phyloP scores from a whole-genome alignment of 2,329 filamentous ascomycete species.

The Mycosphaerella arachidis region DNA sequence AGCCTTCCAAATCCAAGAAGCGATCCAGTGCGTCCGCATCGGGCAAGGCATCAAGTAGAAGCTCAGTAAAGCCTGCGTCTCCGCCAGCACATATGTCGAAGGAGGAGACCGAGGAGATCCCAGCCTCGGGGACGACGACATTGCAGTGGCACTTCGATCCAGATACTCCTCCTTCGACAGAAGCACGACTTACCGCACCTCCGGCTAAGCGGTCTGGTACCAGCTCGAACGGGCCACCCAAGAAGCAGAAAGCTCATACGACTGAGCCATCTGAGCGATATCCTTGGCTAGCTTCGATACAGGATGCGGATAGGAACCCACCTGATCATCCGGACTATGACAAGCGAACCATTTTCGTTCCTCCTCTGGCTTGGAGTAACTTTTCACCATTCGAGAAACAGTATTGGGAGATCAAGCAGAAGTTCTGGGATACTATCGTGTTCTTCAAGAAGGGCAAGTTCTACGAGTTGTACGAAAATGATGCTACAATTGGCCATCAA shows the following conservation, averaged over 20 bases:
- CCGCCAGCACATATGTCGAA: constrained; percentile 35
- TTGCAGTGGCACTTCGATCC: constrained; percentile 77
- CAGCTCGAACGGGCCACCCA: constrained; percentile 22
- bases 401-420: constrained; percentile 99
- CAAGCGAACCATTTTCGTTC: constrained; percentile 84
- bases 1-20: constrained; percentile 60
- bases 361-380: constrained; percentile 69
- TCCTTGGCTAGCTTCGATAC: constrained; percentile 79
- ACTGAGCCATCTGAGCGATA: constrained; percentile 84
- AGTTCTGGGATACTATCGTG: constrained; percentile 94
- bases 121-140: constrained; percentile 61
- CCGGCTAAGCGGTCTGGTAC: constrained; percentile 30
- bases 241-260: constrained; percentile 65
- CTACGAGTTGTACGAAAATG: constrained; percentile 96
- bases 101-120: constrained; percentile 47
- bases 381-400: constrained; percentile 97
- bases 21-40: constrained; percentile 51
- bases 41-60: constrained; percentile 20
- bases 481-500: constrained; percentile 93
- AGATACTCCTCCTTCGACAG: constrained; percentile 50
- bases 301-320: constrained; percentile 77
- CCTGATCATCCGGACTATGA: constrained; percentile 83
- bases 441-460: constrained; percentile 99
- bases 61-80: constrained; percentile 42
- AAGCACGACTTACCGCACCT: constrained; percentile 40